Base-by-base conservation (phyloP, 768 basidiomycete genomes). In the Pulveroboletus sp. region DNA sequence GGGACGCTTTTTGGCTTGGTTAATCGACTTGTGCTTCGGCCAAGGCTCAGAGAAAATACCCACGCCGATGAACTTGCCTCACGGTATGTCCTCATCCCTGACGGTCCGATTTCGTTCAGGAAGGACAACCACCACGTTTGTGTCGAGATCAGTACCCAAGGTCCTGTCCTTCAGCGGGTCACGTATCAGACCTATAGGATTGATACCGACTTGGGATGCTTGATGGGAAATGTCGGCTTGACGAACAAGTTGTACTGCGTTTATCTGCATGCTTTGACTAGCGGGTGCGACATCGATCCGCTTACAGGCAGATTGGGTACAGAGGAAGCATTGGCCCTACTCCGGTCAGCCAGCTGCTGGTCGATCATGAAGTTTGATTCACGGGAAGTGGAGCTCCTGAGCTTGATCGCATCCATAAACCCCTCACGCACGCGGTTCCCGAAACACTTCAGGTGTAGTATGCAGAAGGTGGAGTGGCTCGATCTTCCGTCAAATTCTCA, bases 231-330 rank as follows among this genome's bases (percentile, higher is more conserved):
- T 9, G 54, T 42, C 4, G 64, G 56, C n/a, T 43, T 71, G 32
- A 52, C 50, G 1, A 65, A 61, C 50, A 58, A 58, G 38, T 59
- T 77, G 8, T 76, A 67, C 47, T 65, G 64, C 39, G 62, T 70
- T 3, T 75, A 75, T 44, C 63, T 80, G 15, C 79, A 80, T 39
- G 73, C 74, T n/a, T 48, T 76, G 3, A 77, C 71, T 2, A 71
- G 72, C n/a, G 68, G 71, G 39, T 69, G 68, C 39, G 58, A 72
- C 14, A 63, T 66, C 10, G 78, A 80, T 58, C 73, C 75, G 4
- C 62, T 80, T 17, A 75, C 72, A 0, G 55, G 57, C 15, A 70
- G 71, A 8, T 73, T 72, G 0, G 78, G 78, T 3, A 70, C 71
- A 1, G 70, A 75, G 36, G 69, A 77, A 42, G 76, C 77, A 0